Base-by-base conservation (phyloP, 2,329 filamentous ascomycete species). In the Aspergillus tamarii region DNA sequence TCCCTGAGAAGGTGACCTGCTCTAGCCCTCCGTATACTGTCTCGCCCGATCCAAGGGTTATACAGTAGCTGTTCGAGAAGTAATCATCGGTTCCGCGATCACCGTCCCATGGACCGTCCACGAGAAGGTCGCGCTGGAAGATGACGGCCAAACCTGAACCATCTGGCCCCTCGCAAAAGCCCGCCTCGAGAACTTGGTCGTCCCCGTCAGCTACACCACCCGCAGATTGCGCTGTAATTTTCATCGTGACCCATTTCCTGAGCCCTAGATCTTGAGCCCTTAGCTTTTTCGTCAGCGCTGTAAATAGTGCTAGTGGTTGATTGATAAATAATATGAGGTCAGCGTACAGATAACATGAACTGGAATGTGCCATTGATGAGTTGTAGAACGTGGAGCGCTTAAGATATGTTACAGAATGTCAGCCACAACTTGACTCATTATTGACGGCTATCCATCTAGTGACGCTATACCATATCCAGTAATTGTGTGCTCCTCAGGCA, bases 1-100 rank as follows among this genome's bases (percentile, higher is more conserved):
- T 16, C 12, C 32, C 53, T 10, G 16, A 14, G 28, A 55, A 55
- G 6, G 53, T 8, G n/a, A 55, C 32, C 53, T 55, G 32, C 32
- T 55, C 53, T 9, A 55, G 32, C 19, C 53, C 53, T 55, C 53
- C 53, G 16, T 55, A 55, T 39, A 55, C 21, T 9, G 53, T 41
- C 32, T 23, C 53, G 1, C 21, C 53, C 19, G 53, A 55, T 39
- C 53, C 26, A 19, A 55, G 26, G 28, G 53, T 55, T 23, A 55
- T 11, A 10, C 53, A 55, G 32, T 55, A 55, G 30, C 53, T 55
- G 53, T 55, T 55, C 0, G 7, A 10, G 53, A 55, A 41, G 32
- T 55, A 55, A 36, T 55, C 53, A 16, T 55, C 32, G 5, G 32
- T 55, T n/a, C 5, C 3, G 32, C 26, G 16, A 39, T 55, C 53